These are phyloP conservation scores for Shiraia bambusicola DNA, from an alignment of 2,329 filamentous ascomycete genomes.

Conservation along the genomic window DNA sequence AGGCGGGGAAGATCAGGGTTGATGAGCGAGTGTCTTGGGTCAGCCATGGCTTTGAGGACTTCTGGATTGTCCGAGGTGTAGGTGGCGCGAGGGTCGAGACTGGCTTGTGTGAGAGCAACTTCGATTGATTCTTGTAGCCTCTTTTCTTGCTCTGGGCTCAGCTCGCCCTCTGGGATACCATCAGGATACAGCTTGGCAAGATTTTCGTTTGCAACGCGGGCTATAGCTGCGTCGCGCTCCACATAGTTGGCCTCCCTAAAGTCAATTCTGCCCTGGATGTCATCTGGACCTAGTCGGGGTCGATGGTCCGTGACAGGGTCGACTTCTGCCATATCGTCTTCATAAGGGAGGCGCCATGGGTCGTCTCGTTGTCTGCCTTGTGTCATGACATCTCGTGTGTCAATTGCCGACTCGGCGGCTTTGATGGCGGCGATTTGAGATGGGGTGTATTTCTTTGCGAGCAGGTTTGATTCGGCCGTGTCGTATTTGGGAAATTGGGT, in stretches of 20 bases:
- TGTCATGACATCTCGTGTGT: conserved; percentile 69
- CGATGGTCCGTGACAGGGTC: conserved; percentile 70
- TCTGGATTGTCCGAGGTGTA: conserved; percentile 54
- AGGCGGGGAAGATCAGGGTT: conserved; percentile 55
- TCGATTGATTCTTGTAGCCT: conserved; percentile 31
- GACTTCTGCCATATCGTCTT: conserved; percentile 77
- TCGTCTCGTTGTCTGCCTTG: conserved; percentile 74
- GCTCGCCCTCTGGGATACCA: conserved; percentile 36
- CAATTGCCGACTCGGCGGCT: conserved; percentile 76
- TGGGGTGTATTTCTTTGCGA: conserved; percentile 71
- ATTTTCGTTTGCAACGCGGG: conserved; percentile 35
- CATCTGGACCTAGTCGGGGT: conserved; percentile 5
- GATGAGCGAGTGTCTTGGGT: conserved; percentile 48
- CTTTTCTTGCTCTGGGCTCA: conserved; percentile 17
- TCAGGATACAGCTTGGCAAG: conserved; percentile 41
- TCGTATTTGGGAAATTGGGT: conserved; percentile 63
- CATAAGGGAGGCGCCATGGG: conserved; percentile 65
- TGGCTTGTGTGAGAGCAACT: conserved; percentile 36
- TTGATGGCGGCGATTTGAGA: conserved; percentile 80
- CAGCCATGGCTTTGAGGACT: conserved; percentile 51
- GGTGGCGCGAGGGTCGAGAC: conserved; percentile 46
- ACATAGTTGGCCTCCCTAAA: conserved; percentile 34
- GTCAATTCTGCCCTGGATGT: conserved; percentile 25
- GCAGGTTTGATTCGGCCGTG: conserved; percentile 44
- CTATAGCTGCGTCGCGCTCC: conserved; percentile 36